Evolutionary conservation across 495 filamentous ascomycete species (phyloP), one percentile per base, ranked within the genome.

Genomic region (Geoglossum glabrum): DNA sequence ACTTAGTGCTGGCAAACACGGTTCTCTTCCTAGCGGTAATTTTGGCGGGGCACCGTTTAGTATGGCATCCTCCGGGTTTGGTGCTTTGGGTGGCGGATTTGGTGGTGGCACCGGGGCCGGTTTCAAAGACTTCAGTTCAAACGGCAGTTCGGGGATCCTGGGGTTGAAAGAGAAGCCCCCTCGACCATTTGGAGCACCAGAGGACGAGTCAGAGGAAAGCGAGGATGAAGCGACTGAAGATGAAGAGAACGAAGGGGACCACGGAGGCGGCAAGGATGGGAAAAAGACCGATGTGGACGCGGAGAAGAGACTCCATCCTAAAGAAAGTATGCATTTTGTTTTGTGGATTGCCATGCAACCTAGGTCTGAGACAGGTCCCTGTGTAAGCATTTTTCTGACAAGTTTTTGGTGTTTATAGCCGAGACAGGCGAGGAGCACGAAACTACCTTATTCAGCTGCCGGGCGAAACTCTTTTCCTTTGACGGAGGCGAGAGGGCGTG

Each of bases 401-500:
- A 1, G n/a, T 3, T 34, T 57, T 21, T 17, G n/a, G 11, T 58
- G 1, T n/a, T 13, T 25, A 36, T 61, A 74, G 85, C 88, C 36
- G 83, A 92, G 63, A 83, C 84, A 33, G 83, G 82, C 40, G 89
- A 95, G 63, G 82, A 82, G 63, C 72, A 74, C 10, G 81, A 85
- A 62, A 65, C 68, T 38, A 79, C 74, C 13, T 70, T 67, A 67
- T 90, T 73, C 69, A 77, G 63, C 47, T 85, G 64, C 73, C 84
- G 74, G 65, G 83, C 84, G 21, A 93, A 90, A 70, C 76, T 95
- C 31, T 95, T 80, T 70, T 68, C 79, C 49, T 85, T 87, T 62
- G 72, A 76, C 31, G 72, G 79, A 57, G 84, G 83, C 61, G 74
- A 75, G n/a, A 60, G 47, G 9, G 67, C 62, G 11, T 95, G 89